Percentiles rank a stretch among this genome's conserved stretches.
Evolutionary conservation across 176 grass and related monocot species (phyloP).

Genomic region (Raddia guianensis): DNA sequence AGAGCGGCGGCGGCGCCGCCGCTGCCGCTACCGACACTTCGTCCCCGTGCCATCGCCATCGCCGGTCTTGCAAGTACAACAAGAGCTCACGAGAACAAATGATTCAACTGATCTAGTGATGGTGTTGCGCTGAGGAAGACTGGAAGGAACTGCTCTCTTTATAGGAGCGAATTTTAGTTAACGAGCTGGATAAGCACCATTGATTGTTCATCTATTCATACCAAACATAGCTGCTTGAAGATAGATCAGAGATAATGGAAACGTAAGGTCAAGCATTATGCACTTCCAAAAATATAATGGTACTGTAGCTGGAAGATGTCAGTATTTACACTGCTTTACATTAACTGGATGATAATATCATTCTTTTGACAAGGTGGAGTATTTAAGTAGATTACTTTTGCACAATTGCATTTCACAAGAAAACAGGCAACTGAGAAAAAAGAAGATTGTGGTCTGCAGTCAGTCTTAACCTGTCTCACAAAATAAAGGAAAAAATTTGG

Average conservation of each 20-base stretch:
- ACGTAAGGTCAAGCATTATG: too few species aligned
- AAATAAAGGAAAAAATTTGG: too few species aligned
- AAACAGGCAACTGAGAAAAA: neutral
- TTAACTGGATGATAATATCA: neutral
- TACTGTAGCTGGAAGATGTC: neutral
- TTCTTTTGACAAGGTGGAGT: too few species aligned
- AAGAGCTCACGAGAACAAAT: neutral
- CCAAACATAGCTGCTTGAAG: neutral
- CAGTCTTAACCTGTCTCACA: too few species aligned
- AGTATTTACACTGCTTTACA: neutral
- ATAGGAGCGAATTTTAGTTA: neutral
- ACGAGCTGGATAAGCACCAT: neutral
- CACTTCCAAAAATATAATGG: neutral
- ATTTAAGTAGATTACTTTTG: neutral
- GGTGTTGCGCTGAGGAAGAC: neutral
- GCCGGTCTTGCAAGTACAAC: neutral
- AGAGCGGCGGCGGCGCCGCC: neutral
- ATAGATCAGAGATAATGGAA: neutral
- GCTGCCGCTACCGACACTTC: neutral
- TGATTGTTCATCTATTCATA: neutral
- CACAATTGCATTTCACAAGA: neutral
- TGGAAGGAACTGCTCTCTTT: neutral
- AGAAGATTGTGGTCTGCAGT: neutral
- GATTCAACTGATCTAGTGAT: neutral
- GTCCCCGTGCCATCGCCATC: constrained; percentile 25